Evolutionary conservation across 257 asterid genomes (phyloP).

Genomic region (Solanum arcanum): DNA sequence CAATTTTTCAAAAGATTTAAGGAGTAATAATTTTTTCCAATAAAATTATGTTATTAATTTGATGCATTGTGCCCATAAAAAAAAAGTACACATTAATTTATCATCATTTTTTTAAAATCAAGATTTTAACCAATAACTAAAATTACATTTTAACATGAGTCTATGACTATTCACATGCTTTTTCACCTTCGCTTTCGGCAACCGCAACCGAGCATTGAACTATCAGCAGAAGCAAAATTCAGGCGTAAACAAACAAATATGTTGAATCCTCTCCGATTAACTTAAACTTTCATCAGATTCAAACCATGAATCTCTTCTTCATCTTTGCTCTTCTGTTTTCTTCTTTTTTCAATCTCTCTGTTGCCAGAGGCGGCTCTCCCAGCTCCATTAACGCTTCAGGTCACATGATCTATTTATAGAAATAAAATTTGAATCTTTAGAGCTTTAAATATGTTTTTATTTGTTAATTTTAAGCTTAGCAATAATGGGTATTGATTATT

Average conservation of each 20-base stretch:
- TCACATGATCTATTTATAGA: background rate
- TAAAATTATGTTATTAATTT: background rate
- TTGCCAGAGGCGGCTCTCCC: conserved; percentile 23
- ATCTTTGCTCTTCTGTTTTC: conserved; percentile 33
- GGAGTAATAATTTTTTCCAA: background rate
- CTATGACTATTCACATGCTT: background rate
- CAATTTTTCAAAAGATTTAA: background rate
- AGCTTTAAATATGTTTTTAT: background rate
- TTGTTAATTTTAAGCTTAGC: background rate
- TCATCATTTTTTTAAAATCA: background rate
- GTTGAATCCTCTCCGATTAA: background rate
- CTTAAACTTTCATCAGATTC: background rate
- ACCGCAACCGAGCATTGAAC: background rate
- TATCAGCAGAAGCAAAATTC: background rate
- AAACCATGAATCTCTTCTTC: conserved; percentile 6
- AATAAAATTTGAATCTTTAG: background rate
- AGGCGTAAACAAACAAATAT: background rate
- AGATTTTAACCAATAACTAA: background rate
- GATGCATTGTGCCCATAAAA: background rate
- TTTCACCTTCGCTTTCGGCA: background rate
- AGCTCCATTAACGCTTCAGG: conserved; percentile 26
- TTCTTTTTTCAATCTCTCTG: conserved; percentile 19
- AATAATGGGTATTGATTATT: background rate
- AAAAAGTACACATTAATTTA: background rate
- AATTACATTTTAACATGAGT: too few species aligned